Conservation (phyloP, 768 basidiomycete genomes). For the Lanmaoa rubissima region DNA sequence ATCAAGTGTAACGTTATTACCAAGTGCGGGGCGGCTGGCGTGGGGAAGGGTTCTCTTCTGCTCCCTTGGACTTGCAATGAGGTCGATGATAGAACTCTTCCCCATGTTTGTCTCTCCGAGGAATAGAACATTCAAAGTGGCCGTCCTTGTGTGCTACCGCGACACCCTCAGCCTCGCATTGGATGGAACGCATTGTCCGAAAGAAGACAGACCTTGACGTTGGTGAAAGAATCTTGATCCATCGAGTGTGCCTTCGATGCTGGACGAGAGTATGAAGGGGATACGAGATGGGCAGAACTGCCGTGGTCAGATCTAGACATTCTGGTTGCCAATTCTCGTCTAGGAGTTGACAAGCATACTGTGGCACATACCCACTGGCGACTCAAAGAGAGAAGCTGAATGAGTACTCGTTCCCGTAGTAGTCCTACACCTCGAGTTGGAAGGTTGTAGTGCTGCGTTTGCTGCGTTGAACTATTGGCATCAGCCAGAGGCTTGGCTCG, state of each 20-base stretch:
- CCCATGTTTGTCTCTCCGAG: conserved; percentile 22
- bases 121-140: conserved; percentile 17
- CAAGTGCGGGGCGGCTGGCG: background rate
- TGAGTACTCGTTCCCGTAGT: background rate
- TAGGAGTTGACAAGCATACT: background rate
- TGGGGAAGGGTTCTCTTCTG: background rate
- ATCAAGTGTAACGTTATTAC: conserved; percentile 10
- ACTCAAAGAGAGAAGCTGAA: background rate
- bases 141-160: conserved; percentile 6
- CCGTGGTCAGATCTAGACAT: conserved; percentile 20
- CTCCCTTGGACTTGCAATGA: conserved; percentile 11
- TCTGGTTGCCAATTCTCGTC: conserved; percentile 6
- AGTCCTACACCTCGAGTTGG: background rate
- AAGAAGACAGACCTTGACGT: conserved; percentile 13
- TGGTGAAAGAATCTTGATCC: background rate
- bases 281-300: conserved; percentile 5
- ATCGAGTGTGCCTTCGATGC: conserved; percentile 13
- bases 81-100: conserved; percentile 19
- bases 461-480: conserved; percentile 1
- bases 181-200: background rate
- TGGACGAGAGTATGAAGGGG: conserved; percentile 11
- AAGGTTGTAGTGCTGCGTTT: background rate
- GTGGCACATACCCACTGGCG: conserved; percentile 10
- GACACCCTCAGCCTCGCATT: conserved; percentile 3
- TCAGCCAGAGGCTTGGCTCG: background rate